phyloP scores from a whole-genome alignment of 257 asterid species.

The Scutellaria minor region DNA sequence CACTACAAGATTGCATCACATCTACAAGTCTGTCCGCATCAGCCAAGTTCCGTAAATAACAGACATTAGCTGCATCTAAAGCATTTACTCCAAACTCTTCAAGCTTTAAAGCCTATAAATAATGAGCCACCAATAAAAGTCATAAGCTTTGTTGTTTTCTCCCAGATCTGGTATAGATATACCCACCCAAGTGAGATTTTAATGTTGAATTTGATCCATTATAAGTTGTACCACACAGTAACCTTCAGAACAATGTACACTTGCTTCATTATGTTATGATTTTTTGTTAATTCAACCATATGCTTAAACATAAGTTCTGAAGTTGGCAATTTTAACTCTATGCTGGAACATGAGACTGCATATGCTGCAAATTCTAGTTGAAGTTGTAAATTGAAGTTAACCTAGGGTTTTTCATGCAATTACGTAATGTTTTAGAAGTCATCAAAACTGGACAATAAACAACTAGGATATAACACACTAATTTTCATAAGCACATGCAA shows the following conservation, averaged over 20 bases:
- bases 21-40: slow-evolving; percentile 78
- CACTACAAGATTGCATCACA: slow-evolving; percentile 66
- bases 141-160: slow-evolving; percentile 15
- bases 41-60: slow-evolving; percentile 76
- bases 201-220: slow-evolving; percentile 10
- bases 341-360: slow-evolving; percentile 1
- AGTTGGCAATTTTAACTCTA: slow-evolving; percentile 11
- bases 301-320: slow-evolving; percentile 7
- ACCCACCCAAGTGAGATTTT: background rate
- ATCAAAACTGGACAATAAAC: background rate
- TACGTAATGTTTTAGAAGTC: background rate
- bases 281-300: slow-evolving; percentile 6
- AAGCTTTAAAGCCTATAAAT: slow-evolving; percentile 76
- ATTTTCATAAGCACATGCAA: slow-evolving; percentile 10
- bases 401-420: slow-evolving; percentile 22
- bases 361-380: slow-evolving; percentile 21
- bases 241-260: background rate
- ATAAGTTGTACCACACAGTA: background rate
- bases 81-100: slow-evolving; percentile 92
- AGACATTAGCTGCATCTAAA: slow-evolving; percentile 76
- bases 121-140: slow-evolving; percentile 35
- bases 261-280: background rate
- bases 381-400: background rate
- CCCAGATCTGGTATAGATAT: background rate
- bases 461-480: background rate